These are phyloP conservation scores for Fusarium siculi DNA, from an alignment of 2,329 filamentous ascomycete genomes.

Conservation along the genomic window DNA sequence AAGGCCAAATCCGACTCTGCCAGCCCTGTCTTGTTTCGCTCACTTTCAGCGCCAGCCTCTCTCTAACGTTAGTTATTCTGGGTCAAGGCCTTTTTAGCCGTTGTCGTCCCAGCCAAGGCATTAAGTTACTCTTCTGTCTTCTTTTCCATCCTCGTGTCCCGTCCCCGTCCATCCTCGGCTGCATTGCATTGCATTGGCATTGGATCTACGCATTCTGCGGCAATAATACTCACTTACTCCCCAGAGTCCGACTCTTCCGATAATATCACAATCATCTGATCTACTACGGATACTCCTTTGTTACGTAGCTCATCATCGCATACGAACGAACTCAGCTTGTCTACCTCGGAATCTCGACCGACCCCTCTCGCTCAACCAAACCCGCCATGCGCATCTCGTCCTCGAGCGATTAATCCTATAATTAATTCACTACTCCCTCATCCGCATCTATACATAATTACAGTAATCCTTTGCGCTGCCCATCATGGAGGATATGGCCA, in stretches of 20 bases:
- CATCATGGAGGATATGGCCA: conserved; percentile 79
- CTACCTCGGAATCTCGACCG: conserved; percentile 31
- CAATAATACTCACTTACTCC: not conserved
- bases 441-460: conserved; percentile 30
- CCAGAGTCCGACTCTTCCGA: conserved; percentile 30
- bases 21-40: conserved; percentile 23
- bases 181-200: conserved; percentile 12
- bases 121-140: not conserved
- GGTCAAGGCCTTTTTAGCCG: conserved; percentile 15
- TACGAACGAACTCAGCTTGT: conserved; percentile 13
- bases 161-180: not conserved
- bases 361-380: conserved; percentile 30
- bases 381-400: conserved; percentile 27
- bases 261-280: conserved; percentile 5
- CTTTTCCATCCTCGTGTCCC: conserved; percentile 10
- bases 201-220: conserved; percentile 8
- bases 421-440: conserved; percentile 15
- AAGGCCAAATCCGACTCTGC: conserved; percentile 3
- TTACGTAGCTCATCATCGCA: conserved; percentile 11
- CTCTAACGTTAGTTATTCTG: not conserved
- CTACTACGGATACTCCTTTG: conserved; percentile 6
- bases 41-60: conserved; percentile 25
- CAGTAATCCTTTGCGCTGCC: conserved; percentile 46
- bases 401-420: conserved; percentile 30
- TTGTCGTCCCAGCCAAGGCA: conserved; percentile 26